These are phyloP conservation scores for Rosa rugosa DNA, from an alignment of 306 rosid genomes.

Conservation along the genomic window DNA sequence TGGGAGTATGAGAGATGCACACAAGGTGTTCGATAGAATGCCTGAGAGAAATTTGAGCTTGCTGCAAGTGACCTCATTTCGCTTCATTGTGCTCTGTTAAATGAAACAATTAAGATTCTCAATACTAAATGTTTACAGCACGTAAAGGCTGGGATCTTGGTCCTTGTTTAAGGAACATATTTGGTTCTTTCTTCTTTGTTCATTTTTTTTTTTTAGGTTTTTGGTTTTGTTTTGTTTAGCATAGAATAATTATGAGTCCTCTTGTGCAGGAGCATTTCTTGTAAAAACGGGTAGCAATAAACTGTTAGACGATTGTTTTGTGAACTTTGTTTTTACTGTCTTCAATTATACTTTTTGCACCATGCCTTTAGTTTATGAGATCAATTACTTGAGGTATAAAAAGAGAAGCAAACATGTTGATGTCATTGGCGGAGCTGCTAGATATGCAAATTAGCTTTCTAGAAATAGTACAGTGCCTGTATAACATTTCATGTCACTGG, in stretches of 20 bases:
- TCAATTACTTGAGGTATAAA: too few species aligned
- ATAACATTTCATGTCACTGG: too few species aligned
- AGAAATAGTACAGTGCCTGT: too few species aligned
- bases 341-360: too few species aligned
- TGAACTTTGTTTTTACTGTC: constrained; percentile 30
- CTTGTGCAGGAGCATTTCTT: constrained; percentile 82
- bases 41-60: constrained; percentile 20
- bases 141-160: constrained; percentile 66
- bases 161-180: constrained; percentile 13
- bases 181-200: neutral
- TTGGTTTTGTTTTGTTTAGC: constrained; percentile 4
- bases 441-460: too few species aligned
- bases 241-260: constrained; percentile 17
- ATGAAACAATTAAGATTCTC: constrained; percentile 85
- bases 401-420: too few species aligned
- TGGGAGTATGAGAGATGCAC: too few species aligned
- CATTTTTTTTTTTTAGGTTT: neutral
- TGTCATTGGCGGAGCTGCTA: too few species aligned
- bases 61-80: constrained; percentile 99
- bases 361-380: too few species aligned
- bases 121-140: constrained; percentile 91
- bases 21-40: too few species aligned
- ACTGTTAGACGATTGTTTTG: constrained; percentile 93
- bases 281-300: constrained; percentile 95
- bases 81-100: constrained; percentile 83